phyloP scores from a whole-genome alignment of 106 monocot genomes.

The Apostasia ramifera region DNA sequence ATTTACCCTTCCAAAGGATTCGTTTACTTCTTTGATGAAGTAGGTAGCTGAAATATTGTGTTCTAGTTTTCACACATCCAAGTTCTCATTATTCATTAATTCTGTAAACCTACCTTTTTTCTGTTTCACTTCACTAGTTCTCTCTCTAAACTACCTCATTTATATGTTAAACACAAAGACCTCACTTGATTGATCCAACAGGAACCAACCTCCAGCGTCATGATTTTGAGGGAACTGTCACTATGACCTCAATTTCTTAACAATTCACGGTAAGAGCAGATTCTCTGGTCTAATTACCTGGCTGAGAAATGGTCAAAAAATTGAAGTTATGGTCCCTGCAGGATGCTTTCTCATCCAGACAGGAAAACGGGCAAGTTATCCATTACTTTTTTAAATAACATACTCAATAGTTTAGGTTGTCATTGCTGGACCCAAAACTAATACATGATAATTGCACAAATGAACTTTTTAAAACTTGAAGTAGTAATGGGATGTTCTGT shows the following conservation, averaged over 20 bases:
- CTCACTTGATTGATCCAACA: conserved; percentile 91
- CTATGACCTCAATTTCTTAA: conserved; percentile 93
- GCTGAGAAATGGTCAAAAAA: conserved; percentile 78
- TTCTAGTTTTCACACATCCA: not conserved
- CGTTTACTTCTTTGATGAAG: conserved; percentile 94
- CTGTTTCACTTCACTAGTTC: not conserved
- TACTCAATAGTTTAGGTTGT: no score
- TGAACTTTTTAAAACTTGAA: no score
- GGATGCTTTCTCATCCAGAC: conserved; percentile 92
- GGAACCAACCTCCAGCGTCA: conserved; percentile 76
- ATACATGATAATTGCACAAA: no score
- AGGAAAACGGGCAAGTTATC: conserved; percentile 71
- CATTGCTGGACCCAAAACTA: no score
- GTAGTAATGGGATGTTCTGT: no score
- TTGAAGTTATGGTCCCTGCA: conserved; percentile 87
- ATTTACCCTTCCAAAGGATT: conserved; percentile 79
- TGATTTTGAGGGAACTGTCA: conserved; percentile 67
- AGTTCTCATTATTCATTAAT: not conserved
- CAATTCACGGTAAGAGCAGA: conserved; percentile 94
- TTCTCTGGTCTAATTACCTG: conserved; percentile 91
- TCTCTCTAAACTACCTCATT: not conserved
- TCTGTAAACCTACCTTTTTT: not conserved
- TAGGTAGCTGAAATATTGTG: conserved; percentile 28
- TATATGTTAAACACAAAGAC: conserved; percentile 45
- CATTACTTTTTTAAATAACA: no score